phyloP scores from a whole-genome alignment of 495 filamentous ascomycete genomes.

The Penicillium arizonense region DNA sequence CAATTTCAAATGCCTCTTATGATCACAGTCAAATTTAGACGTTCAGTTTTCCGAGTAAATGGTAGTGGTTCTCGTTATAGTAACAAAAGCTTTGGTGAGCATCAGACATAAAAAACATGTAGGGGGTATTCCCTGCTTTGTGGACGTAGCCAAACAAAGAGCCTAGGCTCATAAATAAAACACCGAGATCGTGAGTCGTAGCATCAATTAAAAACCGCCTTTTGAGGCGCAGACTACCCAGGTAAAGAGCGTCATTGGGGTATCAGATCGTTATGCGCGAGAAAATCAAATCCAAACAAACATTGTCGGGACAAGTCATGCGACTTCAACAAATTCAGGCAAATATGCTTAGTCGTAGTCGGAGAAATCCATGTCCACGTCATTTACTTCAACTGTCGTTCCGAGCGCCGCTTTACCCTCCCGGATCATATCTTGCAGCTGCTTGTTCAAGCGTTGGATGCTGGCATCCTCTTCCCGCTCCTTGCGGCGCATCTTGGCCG shows the following conservation, averaged over 20 bases:
- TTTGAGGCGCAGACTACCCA: constrained; percentile 5
- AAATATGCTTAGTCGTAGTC: constrained; percentile 29
- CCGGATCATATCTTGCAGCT: constrained; percentile 78
- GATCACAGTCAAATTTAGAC: background rate
- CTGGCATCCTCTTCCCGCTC: constrained; percentile 78
- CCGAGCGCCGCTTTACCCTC: constrained; percentile 86
- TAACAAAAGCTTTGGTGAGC: background rate
- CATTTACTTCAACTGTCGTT: constrained; percentile 72
- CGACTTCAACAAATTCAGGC: background rate
- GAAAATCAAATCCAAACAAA: constrained; percentile 3
- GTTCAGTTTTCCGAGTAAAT: too few relatives aligned
- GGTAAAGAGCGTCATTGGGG: constrained; percentile 18
- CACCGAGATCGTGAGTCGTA: constrained; percentile 23
- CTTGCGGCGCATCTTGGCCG: constrained; percentile 62
- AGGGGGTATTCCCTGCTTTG: background rate
- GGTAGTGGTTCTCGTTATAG: too few relatives aligned
- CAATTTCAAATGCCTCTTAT: constrained; percentile 5
- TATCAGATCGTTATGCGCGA: constrained; percentile 25
- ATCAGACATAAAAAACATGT: background rate
- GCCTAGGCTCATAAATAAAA: constrained; percentile 3
- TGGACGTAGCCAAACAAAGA: background rate
- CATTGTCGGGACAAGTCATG: background rate
- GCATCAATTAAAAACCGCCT: constrained; percentile 6
- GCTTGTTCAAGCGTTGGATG: constrained; percentile 72
- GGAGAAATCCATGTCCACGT: constrained; percentile 38